These are phyloP conservation scores for Colletotrichum ledebouriae DNA, from an alignment of 2,329 filamentous ascomycete species.

Conservation along the genomic window DNA sequence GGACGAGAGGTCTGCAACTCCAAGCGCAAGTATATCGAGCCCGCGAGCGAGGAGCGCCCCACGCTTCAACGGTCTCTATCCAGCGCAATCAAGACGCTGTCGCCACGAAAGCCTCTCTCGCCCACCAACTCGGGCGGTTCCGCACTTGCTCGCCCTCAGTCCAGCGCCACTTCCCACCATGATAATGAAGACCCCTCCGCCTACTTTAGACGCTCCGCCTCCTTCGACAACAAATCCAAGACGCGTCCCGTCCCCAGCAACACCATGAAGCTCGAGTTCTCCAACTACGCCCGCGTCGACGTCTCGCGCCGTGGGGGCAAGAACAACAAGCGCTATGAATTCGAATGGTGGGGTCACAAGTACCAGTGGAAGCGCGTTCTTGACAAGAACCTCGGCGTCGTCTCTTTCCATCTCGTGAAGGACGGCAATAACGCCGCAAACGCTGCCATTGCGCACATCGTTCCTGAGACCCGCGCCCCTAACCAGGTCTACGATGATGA, in stretches of 20 bases:
- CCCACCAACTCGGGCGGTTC: conserved; percentile 54
- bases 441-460: conserved; percentile 81
- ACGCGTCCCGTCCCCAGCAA: conserved; percentile 72
- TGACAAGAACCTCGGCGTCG: conserved; percentile 75
- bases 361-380: conserved; percentile 87
- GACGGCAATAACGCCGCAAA: conserved; percentile 64
- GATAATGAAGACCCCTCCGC: conserved; percentile 50
- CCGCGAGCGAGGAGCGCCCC: conserved; percentile 58
- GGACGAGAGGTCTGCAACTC: conserved; percentile 93
- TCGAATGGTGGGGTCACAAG: conserved; percentile 90
- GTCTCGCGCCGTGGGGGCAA: conserved; percentile 77
- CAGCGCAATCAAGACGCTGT: conserved; percentile 62
- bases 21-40: conserved; percentile 75
- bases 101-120: conserved; percentile 52
- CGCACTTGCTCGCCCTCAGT: conserved; percentile 51
- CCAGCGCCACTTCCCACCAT: conserved; percentile 52
- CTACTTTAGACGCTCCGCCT: conserved; percentile 47
- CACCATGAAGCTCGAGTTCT: conserved; percentile 91
- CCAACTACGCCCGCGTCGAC: conserved; percentile 95
- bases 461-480: conserved; percentile 81
- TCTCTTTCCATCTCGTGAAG: conserved; percentile 85
- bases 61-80: conserved; percentile 63
- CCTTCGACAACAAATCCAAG: conserved; percentile 52
- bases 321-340: conserved; percentile 83
- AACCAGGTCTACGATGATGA: conserved; percentile 79